A percentile compares a stretch with the other conserved stretches of the same genome.
Evolutionary conservation across 441 rosid genomes (phyloP).

Genomic region (Jatropha podagrica): DNA sequence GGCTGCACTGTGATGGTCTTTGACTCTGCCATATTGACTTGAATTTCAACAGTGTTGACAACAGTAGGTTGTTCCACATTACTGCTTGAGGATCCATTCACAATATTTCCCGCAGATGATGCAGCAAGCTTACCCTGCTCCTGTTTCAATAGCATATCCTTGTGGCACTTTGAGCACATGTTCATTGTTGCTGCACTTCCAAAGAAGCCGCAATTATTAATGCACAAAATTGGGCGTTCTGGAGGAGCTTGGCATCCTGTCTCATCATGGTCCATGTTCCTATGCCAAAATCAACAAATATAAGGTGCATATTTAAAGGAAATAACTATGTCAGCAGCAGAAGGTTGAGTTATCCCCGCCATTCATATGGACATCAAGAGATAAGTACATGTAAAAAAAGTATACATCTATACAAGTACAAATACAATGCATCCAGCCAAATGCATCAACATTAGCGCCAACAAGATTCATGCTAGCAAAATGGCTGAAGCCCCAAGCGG

Average conservation of each 20-base stretch:
- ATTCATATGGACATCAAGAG: not conserved
- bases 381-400: conserved; percentile 5
- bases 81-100: conserved; percentile 39
- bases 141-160: conserved; percentile 47
- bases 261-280: conserved; percentile 88
- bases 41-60: conserved; percentile 23
- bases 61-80: conserved; percentile 31
- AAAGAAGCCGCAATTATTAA: conserved; percentile 85
- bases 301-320: not conserved
- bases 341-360: not conserved
- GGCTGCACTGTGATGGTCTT: conserved; percentile 39
- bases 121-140: conserved; percentile 53
- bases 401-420: not conserved
- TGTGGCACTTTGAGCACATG: conserved; percentile 68
- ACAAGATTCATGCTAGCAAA: not conserved
- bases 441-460: not conserved
- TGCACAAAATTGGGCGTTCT: conserved; percentile 77
- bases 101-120: conserved; percentile 39
- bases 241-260: conserved; percentile 97
- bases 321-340: not conserved
- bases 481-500: too few relatives aligned
- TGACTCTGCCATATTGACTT: conserved; percentile 38
- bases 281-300: conserved; percentile 22
- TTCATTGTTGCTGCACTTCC: conserved; percentile 67
- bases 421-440: not conserved